These are phyloP conservation scores for Lactifluus rugatus DNA, from an alignment of 768 basidiomycete species.

Conservation along the genomic window DNA sequence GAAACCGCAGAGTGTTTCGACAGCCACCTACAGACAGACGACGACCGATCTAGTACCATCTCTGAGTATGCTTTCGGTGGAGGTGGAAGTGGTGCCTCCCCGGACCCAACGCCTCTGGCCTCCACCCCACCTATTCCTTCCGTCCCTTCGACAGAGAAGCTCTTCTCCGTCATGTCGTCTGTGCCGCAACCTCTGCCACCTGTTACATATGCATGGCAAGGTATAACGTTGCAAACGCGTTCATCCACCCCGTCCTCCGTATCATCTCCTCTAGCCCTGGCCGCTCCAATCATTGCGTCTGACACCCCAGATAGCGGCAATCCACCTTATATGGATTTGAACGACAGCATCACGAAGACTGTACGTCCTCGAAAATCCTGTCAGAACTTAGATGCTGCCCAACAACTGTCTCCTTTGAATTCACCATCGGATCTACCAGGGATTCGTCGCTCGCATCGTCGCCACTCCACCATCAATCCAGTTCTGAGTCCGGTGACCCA, in stretches of 20 bases:
- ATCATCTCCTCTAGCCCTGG: slow-evolving; percentile 78
- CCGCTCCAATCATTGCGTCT: slow-evolving; percentile 73
- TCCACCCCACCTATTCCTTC: slow-evolving; percentile 36
- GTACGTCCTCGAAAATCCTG: slow-evolving; percentile 58
- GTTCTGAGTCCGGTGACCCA: slow-evolving; percentile 47
- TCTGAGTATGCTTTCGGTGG: slow-evolving; percentile 53
- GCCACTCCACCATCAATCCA: slow-evolving; percentile 49
- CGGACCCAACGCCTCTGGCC: slow-evolving; percentile 63
- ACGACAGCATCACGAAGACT: slow-evolving; percentile 38
- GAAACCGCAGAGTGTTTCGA: slow-evolving; percentile 20
- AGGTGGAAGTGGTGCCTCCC: slow-evolving; percentile 29
- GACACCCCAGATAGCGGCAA: slow-evolving; percentile 43
- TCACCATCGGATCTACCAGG: slow-evolving; percentile 44
- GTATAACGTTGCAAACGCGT: slow-evolving; percentile 50
- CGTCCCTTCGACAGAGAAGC: slow-evolving; percentile 15
- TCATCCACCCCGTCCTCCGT: slow-evolving; percentile 85
- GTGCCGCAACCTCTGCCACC: slow-evolving; percentile 25
- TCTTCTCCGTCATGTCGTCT: slow-evolving; percentile 16
- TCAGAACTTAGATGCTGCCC: slow-evolving; percentile 55
- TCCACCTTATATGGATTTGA: slow-evolving; percentile 58
- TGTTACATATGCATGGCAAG: slow-evolving; percentile 31
- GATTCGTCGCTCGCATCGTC: slow-evolving; percentile 50
- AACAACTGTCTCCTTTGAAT: slow-evolving; percentile 58
- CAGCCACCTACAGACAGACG: slow-evolving; percentile 23
- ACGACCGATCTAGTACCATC: slow-evolving; percentile 51